Conservation (phyloP, 2,329 filamentous ascomycete genomes). For the Cordyceps tenuipes region DNA sequence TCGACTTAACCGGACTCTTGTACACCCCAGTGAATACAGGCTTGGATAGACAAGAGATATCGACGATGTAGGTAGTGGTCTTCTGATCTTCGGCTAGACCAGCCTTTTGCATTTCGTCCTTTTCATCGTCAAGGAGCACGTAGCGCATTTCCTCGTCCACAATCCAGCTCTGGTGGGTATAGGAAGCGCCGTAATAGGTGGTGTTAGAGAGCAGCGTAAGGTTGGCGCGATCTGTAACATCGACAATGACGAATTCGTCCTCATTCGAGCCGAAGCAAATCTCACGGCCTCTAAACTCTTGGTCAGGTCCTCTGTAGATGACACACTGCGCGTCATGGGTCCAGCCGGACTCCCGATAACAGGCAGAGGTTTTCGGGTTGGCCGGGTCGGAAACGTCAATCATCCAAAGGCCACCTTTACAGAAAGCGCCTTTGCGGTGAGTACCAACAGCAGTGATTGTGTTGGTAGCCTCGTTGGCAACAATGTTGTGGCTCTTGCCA, state of each 20-base stretch:
- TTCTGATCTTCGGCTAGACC: slow-evolving; percentile 33
- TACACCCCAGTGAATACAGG: slow-evolving; percentile 36
- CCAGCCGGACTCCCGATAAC: slow-evolving; percentile 40
- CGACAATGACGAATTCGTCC: slow-evolving; percentile 44
- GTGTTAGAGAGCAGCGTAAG: slow-evolving; percentile 42
- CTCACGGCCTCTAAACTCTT: slow-evolving; percentile 37
- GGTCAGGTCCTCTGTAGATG: slow-evolving; percentile 44
- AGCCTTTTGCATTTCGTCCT: slow-evolving; percentile 36
- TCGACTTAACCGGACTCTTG: slow-evolving; percentile 30
- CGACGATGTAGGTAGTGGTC: slow-evolving; percentile 44
- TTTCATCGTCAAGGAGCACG: slow-evolving; percentile 45
- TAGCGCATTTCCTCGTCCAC: slow-evolving; percentile 38
- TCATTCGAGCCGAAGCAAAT: slow-evolving; percentile 52
- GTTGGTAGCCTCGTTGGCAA: slow-evolving; percentile 32
- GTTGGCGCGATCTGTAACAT: slow-evolving; percentile 40
- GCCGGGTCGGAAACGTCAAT: slow-evolving; percentile 44
- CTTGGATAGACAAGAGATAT: slow-evolving; percentile 34
- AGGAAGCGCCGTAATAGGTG: slow-evolving; percentile 46
- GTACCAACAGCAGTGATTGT: slow-evolving; percentile 35
- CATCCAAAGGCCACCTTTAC: slow-evolving; percentile 45
- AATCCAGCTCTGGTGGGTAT: slow-evolving; percentile 52
- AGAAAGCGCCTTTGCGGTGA: slow-evolving; percentile 28
- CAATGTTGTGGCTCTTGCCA: slow-evolving; percentile 35
- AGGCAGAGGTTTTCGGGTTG: slow-evolving; percentile 43
- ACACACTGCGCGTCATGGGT: slow-evolving; percentile 54